Evolutionary conservation across 2,329 filamentous ascomycete species (phyloP).

Genomic region (Rutstroemia sp.): DNA sequence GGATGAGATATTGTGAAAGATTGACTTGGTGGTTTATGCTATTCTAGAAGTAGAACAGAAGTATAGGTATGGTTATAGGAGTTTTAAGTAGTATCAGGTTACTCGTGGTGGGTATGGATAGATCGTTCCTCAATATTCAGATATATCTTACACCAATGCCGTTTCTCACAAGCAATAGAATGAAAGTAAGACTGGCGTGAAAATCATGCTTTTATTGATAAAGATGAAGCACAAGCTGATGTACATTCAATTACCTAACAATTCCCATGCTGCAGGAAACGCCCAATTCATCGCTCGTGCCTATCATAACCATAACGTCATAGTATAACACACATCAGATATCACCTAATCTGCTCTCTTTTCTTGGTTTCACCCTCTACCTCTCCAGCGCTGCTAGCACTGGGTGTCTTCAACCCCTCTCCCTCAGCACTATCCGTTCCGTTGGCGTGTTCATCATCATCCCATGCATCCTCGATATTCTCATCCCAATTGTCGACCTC

Average conservation of each 20-base stretch:
- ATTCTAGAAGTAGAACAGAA: neutral
- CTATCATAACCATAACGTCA: constrained; percentile 12
- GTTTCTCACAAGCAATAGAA: neutral
- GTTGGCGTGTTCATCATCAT: constrained; percentile 42
- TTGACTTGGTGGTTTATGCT: neutral
- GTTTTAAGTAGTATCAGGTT: neutral
- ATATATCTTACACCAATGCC: neutral
- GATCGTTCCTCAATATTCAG: neutral
- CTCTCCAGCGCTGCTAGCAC: constrained; percentile 29
- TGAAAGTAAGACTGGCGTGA: neutral
- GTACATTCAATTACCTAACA: constrained; percentile 1
- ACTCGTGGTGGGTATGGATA: neutral
- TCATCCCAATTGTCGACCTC: constrained; percentile 94
- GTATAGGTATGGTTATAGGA: neutral
- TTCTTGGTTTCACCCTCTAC: constrained; percentile 23
- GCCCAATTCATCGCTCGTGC: neutral
- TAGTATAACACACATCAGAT: constrained; percentile 15
- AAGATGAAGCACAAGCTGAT: neutral
- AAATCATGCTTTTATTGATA: neutral
- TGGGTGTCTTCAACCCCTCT: constrained; percentile 29
- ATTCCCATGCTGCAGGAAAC: neutral
- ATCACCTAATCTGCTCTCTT: constrained; percentile 27
- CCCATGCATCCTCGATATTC: constrained; percentile 59
- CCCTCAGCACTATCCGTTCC: constrained; percentile 22
- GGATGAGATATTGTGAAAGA: neutral